Evolutionary conservation across 257 asterid species (phyloP).

Genomic region (Eustoma russellianum): DNA sequence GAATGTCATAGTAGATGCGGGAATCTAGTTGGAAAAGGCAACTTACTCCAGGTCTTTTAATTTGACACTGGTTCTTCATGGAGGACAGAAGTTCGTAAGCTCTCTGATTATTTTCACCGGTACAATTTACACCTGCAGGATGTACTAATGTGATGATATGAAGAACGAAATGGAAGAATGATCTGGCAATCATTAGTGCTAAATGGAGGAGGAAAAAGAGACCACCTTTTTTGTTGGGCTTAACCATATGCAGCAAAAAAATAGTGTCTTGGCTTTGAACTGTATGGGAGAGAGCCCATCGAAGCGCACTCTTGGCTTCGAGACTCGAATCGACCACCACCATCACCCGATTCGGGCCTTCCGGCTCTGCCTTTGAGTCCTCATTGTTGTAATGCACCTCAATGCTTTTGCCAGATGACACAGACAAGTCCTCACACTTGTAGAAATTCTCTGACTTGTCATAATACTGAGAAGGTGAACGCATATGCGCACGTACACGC

Average conservation of each 20-base stretch:
- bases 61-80: constrained; percentile 19
- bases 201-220: too few relatives aligned
- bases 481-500: constrained; percentile 35
- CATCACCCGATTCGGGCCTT: constrained; percentile 59
- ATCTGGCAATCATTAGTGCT: too few relatives aligned
- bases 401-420: constrained; percentile 24
- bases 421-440: constrained; percentile 19
- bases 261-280: constrained; percentile 63
- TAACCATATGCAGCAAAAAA: constrained; percentile 52
- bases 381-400: constrained; percentile 22
- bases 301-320: constrained; percentile 67
- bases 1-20: too few relatives aligned
- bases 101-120: constrained; percentile 7
- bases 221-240: constrained; percentile 39
- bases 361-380: constrained; percentile 21
- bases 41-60: constrained; percentile 24
- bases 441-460: constrained; percentile 19
- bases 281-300: constrained; percentile 84
- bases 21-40: background rate
- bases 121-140: constrained; percentile 15
- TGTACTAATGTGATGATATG: too few relatives aligned
- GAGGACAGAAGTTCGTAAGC: constrained; percentile 18
- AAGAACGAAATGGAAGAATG: background rate
- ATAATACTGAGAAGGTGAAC: constrained; percentile 41
- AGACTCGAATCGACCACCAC: constrained; percentile 56